Evolutionary conservation across 2,329 filamentous ascomycete genomes (phyloP).

Genomic region (Fusarium agapanthi): DNA sequence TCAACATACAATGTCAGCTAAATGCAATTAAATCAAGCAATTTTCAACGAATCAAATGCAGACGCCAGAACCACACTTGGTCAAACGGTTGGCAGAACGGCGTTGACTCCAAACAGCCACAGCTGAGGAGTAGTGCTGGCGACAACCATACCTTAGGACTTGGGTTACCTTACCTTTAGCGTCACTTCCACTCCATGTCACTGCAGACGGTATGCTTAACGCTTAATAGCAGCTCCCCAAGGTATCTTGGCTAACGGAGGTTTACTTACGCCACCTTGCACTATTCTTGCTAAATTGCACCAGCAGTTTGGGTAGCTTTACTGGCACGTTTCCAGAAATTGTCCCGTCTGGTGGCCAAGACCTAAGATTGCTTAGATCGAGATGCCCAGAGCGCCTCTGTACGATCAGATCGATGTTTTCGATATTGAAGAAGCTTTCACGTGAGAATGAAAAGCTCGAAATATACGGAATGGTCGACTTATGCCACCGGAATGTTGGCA

Average conservation of each 20-base stretch:
- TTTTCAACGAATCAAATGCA: slow-evolving; percentile 16
- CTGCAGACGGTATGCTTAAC: background rate
- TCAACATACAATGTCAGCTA: background rate
- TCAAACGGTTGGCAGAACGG: slow-evolving; percentile 15
- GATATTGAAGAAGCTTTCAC: background rate
- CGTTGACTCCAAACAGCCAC: slow-evolving; percentile 15
- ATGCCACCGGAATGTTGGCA: slow-evolving; percentile 5
- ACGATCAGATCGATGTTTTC: slow-evolving; percentile 7
- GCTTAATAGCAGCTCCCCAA: slow-evolving; percentile 3
- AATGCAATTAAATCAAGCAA: slow-evolving; percentile 1
- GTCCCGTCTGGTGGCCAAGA: slow-evolving; percentile 6
- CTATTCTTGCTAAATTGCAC: slow-evolving; percentile 5
- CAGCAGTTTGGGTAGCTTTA: background rate
- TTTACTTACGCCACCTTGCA: slow-evolving; percentile 17
- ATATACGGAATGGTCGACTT: slow-evolving; percentile 12
- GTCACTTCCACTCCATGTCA: slow-evolving; percentile 2
- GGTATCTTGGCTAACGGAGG: background rate
- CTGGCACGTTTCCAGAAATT: slow-evolving; percentile 9
- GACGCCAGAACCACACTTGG: slow-evolving; percentile 23
- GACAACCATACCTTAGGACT: background rate
- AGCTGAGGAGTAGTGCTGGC: slow-evolving; percentile 24
- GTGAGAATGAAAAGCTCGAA: slow-evolving; percentile 1
- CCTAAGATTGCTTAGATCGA: slow-evolving; percentile 2
- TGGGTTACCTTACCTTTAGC: background rate
- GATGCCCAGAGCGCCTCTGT: slow-evolving; percentile 3